Evolutionary conservation across 495 filamentous ascomycete species (phyloP), one percentile per base, ranked within the genome.

Genomic region (Monascus purpureus): DNA sequence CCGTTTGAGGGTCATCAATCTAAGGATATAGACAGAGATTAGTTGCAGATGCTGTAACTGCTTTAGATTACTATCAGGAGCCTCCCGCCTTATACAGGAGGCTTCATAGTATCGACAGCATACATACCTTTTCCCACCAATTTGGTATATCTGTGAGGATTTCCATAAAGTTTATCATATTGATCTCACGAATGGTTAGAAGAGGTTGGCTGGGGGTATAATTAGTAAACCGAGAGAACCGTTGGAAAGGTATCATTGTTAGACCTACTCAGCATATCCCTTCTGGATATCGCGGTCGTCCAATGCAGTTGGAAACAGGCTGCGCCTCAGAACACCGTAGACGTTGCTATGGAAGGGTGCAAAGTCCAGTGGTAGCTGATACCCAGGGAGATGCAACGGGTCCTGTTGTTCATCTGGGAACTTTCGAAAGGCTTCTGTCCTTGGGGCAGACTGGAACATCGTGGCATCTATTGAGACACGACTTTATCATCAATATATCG

Each of bases 81-180:
- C n/a, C n/a, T n/a, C n/a, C n/a, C n/a, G n/a, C n/a, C n/a, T n/a
- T n/a, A n/a, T n/a, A n/a, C n/a, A n/a, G n/a, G n/a, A n/a, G n/a
- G n/a, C n/a, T n/a, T n/a, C n/a, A n/a, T n/a, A n/a, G n/a, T n/a
- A n/a, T n/a, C n/a, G n/a, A 22, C 20, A 22, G 9, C 20, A 22
- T 22, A 26, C 8, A n/a, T 35, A 75, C 60, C 40, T 75, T 68
- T 11, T 47, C 43, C 32, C 68, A 55, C 72, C 67, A 75, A 14
- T 59, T 50, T 5, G 53, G 50, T 35, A 66, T 67, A 40, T 73
- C 53, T 17, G 65, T 59, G 12, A 67, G 41, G 3, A 36, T 17
- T 30, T 65, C 54, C 49, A 68, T 61, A 8, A 58, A 22, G 1
- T 34, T 28, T 14, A 61, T 38, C 49, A 65, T 60, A 0, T 28